These are phyloP conservation scores for Diaporthe ilicicola DNA, from an alignment of 2,329 filamentous ascomycete genomes.

Conservation along the genomic window DNA sequence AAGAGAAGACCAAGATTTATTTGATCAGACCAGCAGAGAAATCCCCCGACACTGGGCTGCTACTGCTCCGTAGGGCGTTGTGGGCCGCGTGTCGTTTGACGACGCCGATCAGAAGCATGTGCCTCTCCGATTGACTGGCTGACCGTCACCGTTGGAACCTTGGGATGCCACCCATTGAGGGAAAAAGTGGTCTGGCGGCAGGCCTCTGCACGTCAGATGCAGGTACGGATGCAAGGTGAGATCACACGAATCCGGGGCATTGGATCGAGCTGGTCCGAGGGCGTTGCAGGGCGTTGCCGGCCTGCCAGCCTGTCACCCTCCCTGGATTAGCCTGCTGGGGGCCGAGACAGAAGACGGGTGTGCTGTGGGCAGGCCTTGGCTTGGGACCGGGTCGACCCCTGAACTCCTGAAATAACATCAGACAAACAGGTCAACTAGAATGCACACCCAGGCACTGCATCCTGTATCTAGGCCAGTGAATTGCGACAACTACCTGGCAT, in stretches of 20 bases:
- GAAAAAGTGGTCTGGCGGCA: too few species aligned
- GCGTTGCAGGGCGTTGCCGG: too few species aligned
- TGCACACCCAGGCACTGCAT: not conserved
- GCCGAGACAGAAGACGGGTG: constrained; percentile 9
- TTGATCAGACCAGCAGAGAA: constrained; percentile 9
- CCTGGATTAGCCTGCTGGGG: not conserved
- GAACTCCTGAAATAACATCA: constrained; percentile 7
- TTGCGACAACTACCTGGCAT: not conserved
- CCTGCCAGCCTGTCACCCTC: too few species aligned
- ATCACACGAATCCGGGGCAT: constrained; percentile 10
- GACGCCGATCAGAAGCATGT: not conserved
- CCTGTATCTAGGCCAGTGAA: not conserved
- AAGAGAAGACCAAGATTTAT: not conserved
- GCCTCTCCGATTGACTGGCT: not conserved
- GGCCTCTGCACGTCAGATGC: constrained; percentile 18
- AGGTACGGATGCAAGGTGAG: constrained; percentile 22
- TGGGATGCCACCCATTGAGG: not conserved
- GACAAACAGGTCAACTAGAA: too few species aligned
- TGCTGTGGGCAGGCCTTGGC: constrained; percentile 16
- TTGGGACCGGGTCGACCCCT: constrained; percentile 7
- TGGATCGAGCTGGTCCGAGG: constrained; percentile 1
- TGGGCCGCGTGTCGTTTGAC: constrained; percentile 1
- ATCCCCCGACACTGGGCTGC: not conserved
- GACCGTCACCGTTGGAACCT: not conserved
- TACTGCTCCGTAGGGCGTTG: not conserved